Base-by-base conservation (phyloP, 2,329 filamentous ascomycete genomes). In the Cryphonectria japonica region DNA sequence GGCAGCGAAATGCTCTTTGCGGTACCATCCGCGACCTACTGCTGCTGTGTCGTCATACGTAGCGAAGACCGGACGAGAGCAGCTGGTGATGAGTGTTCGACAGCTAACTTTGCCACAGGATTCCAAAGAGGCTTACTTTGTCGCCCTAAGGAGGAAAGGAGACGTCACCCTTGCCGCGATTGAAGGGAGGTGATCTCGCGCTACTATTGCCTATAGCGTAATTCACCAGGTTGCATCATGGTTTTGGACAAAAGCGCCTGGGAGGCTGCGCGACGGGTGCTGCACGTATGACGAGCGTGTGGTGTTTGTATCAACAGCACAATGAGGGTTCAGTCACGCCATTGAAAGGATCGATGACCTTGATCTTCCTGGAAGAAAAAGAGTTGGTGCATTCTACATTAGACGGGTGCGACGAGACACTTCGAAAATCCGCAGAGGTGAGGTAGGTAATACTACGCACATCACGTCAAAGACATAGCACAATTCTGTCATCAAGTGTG, bases 101-200 rank as follows among this genome's bases (percentile, higher is more conserved):
- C 11, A 39, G 29, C 32, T 66, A 37, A 59, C 32, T 34, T 46
- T 22, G 19, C 3, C 60, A 29, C 68, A 94, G 92, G 92, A 93
- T 83, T 95, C 92, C 0, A 93, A 89, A 79, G 96, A 98, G 80
- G 87, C 91, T 3, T 98, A 92, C 77, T 97, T 98, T 78, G 91
- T 98, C 63, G 94, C 91, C 0, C 79, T 98, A 71, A 84, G 86
- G 72, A 88, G 94, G 74, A 95, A 91, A 78, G 77, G 76, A 19
- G 76, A 82, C 57, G 81, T 83, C 16, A 73, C 62, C 0, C 69
- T 78, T 29, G 70, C 74, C 32, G 75, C 76, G 64, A 68, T 75
- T 4, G 72, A 77, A 60, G 67, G 57, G 22, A 14, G 19, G 4
- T 64, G 22, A 69, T 50, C 6, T 29, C 6, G 19, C 26, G 41